phyloP scores from a whole-genome alignment of 352 stramenopile species.

The Phytophthora fragariae region DNA sequence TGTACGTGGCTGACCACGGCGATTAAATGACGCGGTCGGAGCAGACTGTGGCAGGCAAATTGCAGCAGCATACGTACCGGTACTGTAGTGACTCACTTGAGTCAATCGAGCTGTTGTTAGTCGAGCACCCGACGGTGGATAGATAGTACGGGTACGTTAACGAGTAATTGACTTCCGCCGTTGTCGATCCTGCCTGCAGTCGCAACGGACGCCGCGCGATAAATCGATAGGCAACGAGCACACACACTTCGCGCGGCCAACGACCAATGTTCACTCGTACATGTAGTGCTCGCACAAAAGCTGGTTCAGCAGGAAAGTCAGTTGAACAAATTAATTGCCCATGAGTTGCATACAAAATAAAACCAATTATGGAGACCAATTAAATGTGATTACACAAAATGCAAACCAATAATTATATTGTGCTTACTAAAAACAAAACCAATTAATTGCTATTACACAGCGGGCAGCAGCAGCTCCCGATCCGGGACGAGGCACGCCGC shows the following conservation, averaged over 20 bases:
- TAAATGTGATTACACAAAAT: no score
- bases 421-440: no score
- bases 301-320: no score
- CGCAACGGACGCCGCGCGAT: conserved; percentile 1
- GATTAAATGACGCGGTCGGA: neutral
- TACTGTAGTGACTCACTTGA: no score
- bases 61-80: neutral
- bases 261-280: no score
- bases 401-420: no score
- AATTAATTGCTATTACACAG: no score
- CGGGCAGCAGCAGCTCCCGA: neutral
- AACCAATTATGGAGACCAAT: no score
- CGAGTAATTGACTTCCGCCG: conserved; percentile 16
- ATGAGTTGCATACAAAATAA: no score
- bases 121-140: neutral
- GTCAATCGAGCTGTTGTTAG: neutral
- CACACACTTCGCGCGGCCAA: neutral
- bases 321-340: no score
- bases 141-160: conserved; percentile 11
- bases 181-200: conserved; percentile 1
- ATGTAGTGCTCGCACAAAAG: no score
- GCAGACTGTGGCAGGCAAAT: neutral
- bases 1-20: neutral
- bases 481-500: conserved; percentile 27
- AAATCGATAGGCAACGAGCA: neutral